phyloP scores from a whole-genome alignment of 345 rosid species.

The Toxicodendron radicans region DNA sequence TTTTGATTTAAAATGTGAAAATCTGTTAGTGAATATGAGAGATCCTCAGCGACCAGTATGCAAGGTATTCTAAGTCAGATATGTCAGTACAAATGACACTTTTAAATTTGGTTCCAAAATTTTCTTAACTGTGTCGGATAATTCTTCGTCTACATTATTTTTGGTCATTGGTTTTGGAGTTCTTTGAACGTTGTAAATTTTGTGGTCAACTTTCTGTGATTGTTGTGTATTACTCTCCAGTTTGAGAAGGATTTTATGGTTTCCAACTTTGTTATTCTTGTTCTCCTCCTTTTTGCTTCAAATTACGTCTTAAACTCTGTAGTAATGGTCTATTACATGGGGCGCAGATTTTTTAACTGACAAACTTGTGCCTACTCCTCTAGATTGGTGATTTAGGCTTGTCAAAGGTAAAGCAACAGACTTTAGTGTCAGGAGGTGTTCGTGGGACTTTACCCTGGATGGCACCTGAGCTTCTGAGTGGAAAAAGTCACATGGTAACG shows the following conservation, averaged over 20 bases:
- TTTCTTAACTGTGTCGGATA: not conserved
- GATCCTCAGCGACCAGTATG: constrained; percentile 97
- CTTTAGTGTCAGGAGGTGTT: constrained; percentile 96
- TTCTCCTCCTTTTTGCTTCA: not conserved
- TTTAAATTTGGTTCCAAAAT: constrained; percentile 13
- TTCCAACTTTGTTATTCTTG: not conserved
- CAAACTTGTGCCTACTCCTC: constrained; percentile 13
- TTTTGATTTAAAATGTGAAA: constrained; percentile 97
- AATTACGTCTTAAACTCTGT: constrained; percentile 3
- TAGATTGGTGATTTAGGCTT: constrained; percentile 98
- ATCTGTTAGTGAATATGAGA: constrained; percentile 96
- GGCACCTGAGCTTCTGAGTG: constrained; percentile 99
- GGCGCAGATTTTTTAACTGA: constrained; percentile 17
- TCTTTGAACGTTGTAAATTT: constrained; percentile 16
- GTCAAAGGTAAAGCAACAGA: constrained; percentile 94
- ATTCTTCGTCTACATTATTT: not conserved
- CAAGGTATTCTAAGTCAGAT: constrained; percentile 54
- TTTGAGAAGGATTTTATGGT: constrained; percentile 10
- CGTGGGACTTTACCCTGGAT: constrained; percentile 99
- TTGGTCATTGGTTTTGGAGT: not conserved
- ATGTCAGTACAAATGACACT: constrained; percentile 6
- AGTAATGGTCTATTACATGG: not conserved
- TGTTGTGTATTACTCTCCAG: not conserved
- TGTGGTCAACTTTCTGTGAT: constrained; percentile 11
- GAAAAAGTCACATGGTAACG: constrained; percentile 94